phyloP scores from a whole-genome alignment of 768 basidiomycete species.

The Collybia sp. region DNA sequence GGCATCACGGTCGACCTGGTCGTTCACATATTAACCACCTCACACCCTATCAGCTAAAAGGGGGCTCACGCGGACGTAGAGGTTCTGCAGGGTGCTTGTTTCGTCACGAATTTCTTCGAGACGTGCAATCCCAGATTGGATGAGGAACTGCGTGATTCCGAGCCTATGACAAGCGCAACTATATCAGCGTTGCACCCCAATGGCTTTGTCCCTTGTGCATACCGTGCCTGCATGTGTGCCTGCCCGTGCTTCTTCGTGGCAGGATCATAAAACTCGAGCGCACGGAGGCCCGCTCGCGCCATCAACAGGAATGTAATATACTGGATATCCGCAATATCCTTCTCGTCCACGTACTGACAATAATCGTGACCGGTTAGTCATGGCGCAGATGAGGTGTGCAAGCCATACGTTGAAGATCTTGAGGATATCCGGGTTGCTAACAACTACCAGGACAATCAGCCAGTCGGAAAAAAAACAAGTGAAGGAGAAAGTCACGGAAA shows the following conservation, averaged over 20 bases:
- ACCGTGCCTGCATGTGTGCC: conserved; percentile 90
- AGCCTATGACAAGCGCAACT: conserved; percentile 36
- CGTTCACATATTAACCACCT: too few relatives aligned
- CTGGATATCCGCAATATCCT: conserved; percentile 75
- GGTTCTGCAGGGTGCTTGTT: conserved; percentile 57
- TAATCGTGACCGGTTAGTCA: neutral
- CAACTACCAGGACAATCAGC: conserved; percentile 37
- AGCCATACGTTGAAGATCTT: conserved; percentile 70
- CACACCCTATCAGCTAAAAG: too few relatives aligned
- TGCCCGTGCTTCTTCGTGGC: conserved; percentile 79
- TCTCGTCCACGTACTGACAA: conserved; percentile 55
- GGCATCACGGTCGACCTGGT: conserved; percentile 66
- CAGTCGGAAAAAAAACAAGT: conserved; percentile 1
- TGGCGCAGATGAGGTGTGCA: neutral
- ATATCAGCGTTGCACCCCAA: neutral
- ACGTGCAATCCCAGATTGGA: conserved; percentile 62
- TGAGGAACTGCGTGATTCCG: conserved; percentile 80
- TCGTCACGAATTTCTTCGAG: conserved; percentile 63
- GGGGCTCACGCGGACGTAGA: conserved; percentile 58
- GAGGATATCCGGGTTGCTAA: conserved; percentile 70
- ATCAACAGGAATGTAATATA: conserved; percentile 80
- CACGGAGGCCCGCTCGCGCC: conserved; percentile 80
- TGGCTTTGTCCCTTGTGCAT: conserved; percentile 13
- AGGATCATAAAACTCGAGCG: conserved; percentile 82
- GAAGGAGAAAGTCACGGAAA: conserved; percentile 43